These are phyloP conservation scores for Hypoxylon sp. DNA, from an alignment of 2,329 filamentous ascomycete species.

Conservation along the genomic window DNA sequence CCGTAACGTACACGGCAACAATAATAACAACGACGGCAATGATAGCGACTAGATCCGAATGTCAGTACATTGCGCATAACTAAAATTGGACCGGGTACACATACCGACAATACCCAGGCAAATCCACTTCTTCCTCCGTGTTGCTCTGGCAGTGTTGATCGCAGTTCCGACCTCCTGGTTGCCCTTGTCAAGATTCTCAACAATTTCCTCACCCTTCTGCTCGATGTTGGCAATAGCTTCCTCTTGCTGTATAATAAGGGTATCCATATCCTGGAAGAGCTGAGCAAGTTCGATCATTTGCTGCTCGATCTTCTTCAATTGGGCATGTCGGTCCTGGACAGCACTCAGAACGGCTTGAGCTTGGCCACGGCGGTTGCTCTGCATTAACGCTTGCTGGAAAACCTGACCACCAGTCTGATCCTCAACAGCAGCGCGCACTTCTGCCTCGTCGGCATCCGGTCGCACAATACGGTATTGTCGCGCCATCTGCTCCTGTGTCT, in stretches of 20 bases:
- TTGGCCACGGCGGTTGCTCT: slow-evolving; percentile 84
- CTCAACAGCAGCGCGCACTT: slow-evolving; percentile 84
- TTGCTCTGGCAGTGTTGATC: slow-evolving; percentile 83
- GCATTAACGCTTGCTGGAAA: slow-evolving; percentile 89
- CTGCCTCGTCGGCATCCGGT: slow-evolving; percentile 82
- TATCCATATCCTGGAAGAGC: slow-evolving; percentile 91
- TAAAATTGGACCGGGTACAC: slow-evolving; percentile 47
- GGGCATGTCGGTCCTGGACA: slow-evolving; percentile 86
- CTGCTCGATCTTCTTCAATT: slow-evolving; percentile 91
- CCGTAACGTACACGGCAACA: slow-evolving; percentile 56
- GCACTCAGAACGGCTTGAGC: slow-evolving; percentile 84
- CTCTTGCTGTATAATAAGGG: slow-evolving; percentile 89
- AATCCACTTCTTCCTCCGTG: slow-evolving; percentile 96
- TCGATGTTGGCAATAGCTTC: slow-evolving; percentile 85
- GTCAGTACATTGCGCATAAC: slow-evolving; percentile 48
- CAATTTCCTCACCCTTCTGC: slow-evolving; percentile 87
- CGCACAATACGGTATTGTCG: slow-evolving; percentile 92
- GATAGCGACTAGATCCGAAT: slow-evolving; percentile 62
- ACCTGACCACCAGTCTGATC: slow-evolving; percentile 81
- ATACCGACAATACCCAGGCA: slow-evolving; percentile 82
- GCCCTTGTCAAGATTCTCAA: slow-evolving; percentile 86
- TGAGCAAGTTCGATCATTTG: slow-evolving; percentile 90
- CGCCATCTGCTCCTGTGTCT: slow-evolving; percentile 85
- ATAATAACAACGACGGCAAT: slow-evolving; percentile 67
- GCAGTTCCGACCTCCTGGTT: slow-evolving; percentile 88